These are phyloP conservation scores for Filosporella fistucella DNA, from an alignment of 495 filamentous ascomycete species.

Conservation along the genomic window DNA sequence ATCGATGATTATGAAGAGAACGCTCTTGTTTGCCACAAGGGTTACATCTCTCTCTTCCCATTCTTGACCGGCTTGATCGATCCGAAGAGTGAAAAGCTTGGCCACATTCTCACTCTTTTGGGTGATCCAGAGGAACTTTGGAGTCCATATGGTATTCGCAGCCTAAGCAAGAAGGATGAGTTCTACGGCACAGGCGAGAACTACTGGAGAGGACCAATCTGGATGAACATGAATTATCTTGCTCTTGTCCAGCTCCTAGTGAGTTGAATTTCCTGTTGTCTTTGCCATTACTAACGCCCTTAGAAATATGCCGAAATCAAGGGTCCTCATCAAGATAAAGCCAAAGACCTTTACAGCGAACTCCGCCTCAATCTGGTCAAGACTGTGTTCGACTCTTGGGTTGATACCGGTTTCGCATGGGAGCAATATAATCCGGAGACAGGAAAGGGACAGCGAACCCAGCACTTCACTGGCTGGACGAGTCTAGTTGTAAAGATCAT, in stretches of 20 bases:
- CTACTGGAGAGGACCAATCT: constrained; percentile 94
- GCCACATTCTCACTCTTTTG: constrained; percentile 70
- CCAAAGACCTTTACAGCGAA: constrained; percentile 67
- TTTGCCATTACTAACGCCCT: constrained; percentile 16
- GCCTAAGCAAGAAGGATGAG: constrained; percentile 77
- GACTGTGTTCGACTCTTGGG: constrained; percentile 85
- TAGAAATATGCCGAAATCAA: constrained; percentile 49
- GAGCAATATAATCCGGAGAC: constrained; percentile 97
- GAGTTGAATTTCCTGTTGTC: constrained; percentile 35
- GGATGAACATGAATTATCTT: constrained; percentile 98
- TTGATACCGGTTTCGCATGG: constrained; percentile 94
- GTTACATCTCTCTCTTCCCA: constrained; percentile 91
- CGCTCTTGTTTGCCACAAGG: constrained; percentile 87
- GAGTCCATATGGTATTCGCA: constrained; percentile 80
- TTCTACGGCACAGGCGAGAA: constrained; percentile 90
- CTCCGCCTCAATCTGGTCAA: constrained; percentile 82
- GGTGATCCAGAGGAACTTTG: constrained; percentile 80
- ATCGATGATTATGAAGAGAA: constrained; percentile 95
- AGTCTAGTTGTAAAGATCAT: constrained; percentile 97
- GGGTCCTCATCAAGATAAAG: constrained; percentile 66
- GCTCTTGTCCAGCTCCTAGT: constrained; percentile 79
- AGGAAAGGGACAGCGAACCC: constrained; percentile 86
- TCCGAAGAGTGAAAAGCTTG: constrained; percentile 67
- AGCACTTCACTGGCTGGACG: constrained; percentile 99
- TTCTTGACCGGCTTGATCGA: constrained; percentile 76